Percentiles rank a stretch among this genome's conserved stretches.
Conservation (phyloP, 345 rosid species). For the Gossypium ekmanianum region DNA sequence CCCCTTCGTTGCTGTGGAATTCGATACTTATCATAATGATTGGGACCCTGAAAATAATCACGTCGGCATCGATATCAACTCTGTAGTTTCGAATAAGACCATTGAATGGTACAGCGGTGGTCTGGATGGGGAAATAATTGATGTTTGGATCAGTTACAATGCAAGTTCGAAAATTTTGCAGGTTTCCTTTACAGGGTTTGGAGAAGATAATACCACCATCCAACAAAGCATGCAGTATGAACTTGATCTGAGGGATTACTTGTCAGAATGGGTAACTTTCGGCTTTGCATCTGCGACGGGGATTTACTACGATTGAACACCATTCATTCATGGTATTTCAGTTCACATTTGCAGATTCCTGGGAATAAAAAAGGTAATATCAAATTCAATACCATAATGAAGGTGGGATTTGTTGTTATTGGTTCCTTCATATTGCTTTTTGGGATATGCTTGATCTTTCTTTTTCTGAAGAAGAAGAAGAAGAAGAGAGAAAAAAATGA, state of each 20-base stretch:
- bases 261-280: conserved; percentile 35
- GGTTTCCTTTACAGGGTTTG: conserved; percentile 29
- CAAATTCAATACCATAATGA: too few relatives aligned
- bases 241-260: conserved; percentile 30
- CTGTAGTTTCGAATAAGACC: neutral
- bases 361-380: neutral
- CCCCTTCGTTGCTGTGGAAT: conserved; percentile 38
- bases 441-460: too few relatives aligned
- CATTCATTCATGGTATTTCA: conserved; percentile 35
- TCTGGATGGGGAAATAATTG: conserved; percentile 24
- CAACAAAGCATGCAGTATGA: neutral
- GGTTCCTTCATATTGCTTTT: too few relatives aligned
- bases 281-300: conserved; percentile 53
- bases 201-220: conserved; percentile 9
- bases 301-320: conserved; percentile 7
- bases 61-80: conserved; percentile 47
- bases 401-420: too few relatives aligned
- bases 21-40: conserved; percentile 31
- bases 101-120: conserved; percentile 31
- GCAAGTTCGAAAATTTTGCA: conserved; percentile 39
- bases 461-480: too few relatives aligned
- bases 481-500: too few relatives aligned
- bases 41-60: conserved; percentile 46
- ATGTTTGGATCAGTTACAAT: conserved; percentile 48
- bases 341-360: conserved; percentile 28